Percentiles rank a stretch among this genome's conserved stretches.
These are phyloP conservation scores for Ottelia alismoides DNA, from an alignment of 106 monocot genomes.

Conservation along the genomic window DNA sequence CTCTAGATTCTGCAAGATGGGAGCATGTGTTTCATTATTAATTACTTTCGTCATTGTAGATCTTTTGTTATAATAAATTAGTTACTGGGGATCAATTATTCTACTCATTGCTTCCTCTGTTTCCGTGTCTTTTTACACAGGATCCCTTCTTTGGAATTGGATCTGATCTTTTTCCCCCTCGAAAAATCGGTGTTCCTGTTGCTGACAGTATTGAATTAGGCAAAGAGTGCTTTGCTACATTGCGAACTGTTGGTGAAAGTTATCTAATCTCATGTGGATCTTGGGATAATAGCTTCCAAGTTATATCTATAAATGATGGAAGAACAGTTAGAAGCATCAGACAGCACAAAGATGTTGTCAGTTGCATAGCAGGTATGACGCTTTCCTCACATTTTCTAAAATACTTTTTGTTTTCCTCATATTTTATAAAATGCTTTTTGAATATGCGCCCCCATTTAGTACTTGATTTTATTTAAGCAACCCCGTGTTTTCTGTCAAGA, in stretches of 20 bases:
- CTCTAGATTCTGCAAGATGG: too few species aligned
- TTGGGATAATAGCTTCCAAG: slow-evolving; percentile 97
- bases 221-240: slow-evolving; percentile 55
- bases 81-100: too few species aligned
- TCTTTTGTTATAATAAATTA: too few species aligned
- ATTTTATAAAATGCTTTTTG: too few species aligned
- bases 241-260: slow-evolving; percentile 65
- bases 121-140: slow-evolving; percentile 30
- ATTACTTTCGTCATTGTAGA: too few species aligned
- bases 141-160: slow-evolving; percentile 97
- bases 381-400: too few species aligned
- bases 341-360: slow-evolving; percentile 96
- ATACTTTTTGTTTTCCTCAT: too few species aligned
- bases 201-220: slow-evolving; percentile 70
- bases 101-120: too few species aligned
- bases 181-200: slow-evolving; percentile 63
- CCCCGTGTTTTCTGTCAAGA: too few species aligned
- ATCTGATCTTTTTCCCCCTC: slow-evolving; percentile 56
- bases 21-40: too few species aligned
- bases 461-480: too few species aligned
- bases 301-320: slow-evolving; percentile 85
- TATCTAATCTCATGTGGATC: slow-evolving; percentile 82
- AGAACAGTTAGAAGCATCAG: slow-evolving; percentile 70
- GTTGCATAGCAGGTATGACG: slow-evolving; percentile 97
- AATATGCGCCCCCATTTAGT: too few species aligned